A percentile compares a stretch with the other conserved stretches of the same genome.
Evolutionary conservation across 1,284 basidiomycete genomes (phyloP).

Genomic region (Naganishia liquefaciens): DNA sequence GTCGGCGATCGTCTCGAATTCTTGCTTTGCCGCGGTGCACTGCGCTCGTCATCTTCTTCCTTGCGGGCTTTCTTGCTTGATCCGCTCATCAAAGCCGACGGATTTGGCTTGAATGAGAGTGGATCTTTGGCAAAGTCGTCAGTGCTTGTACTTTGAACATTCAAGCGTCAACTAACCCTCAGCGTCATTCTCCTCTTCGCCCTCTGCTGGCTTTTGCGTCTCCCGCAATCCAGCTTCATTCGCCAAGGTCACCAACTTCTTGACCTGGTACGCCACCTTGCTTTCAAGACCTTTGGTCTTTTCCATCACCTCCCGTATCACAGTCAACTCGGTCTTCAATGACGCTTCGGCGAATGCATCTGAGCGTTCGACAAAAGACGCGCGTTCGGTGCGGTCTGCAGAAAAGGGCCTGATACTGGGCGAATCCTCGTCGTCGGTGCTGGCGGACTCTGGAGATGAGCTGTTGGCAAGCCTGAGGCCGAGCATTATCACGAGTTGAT

Average conservation of each 20-base stretch:
- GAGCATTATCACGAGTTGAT: conserved; percentile 76
- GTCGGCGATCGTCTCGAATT: conserved; percentile 30
- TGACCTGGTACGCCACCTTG: conserved; percentile 91
- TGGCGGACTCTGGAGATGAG: neutral
- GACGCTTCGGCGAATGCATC: conserved; percentile 31
- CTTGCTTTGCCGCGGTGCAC: conserved; percentile 28
- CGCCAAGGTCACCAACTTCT: conserved; percentile 80
- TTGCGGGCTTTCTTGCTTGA: conserved; percentile 37
- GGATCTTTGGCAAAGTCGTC: conserved; percentile 62
- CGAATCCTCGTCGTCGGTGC: conserved; percentile 21
- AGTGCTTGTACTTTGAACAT: neutral
- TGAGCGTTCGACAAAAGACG: conserved; percentile 1
- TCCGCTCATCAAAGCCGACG: conserved; percentile 52
- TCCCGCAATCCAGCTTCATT: conserved; percentile 56
- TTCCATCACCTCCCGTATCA: conserved; percentile 58
- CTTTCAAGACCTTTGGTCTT: conserved; percentile 66
- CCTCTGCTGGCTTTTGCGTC: conserved; percentile 10
- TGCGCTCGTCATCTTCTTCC: conserved; percentile 47
- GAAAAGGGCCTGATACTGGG: conserved; percentile 27
- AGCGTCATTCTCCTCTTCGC: conserved; percentile 25
- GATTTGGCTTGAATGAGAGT: conserved; percentile 87
- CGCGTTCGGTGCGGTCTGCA: conserved; percentile 11
- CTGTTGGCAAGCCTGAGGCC: conserved; percentile 55
- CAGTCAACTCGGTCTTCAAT: conserved; percentile 46
- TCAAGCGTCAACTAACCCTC: conserved; percentile 34